Base-by-base conservation (phyloP, 2,329 filamentous ascomycete species). In the Biscogniauxia marginata region DNA sequence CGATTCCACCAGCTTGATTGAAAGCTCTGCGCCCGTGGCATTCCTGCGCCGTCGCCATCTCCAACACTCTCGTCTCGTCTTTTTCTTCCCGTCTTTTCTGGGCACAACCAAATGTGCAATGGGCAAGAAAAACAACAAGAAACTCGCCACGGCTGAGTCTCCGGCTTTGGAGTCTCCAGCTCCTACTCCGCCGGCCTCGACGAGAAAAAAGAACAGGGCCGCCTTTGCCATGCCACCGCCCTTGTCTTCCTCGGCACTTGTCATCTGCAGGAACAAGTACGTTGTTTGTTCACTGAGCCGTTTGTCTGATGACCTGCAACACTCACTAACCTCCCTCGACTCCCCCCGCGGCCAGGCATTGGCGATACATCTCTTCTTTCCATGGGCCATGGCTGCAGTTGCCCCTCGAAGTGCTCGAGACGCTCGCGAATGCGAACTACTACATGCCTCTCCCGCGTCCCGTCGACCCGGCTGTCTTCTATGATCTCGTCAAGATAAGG, bases 321-420 rank as follows among this genome's bases (percentile, higher is more conserved):
- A 21, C 44, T 11, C 39, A 48, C 57, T 61, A 23, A 54, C 52
- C 30, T 21, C 11, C 30, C 13, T 16, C 30, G 13, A 16, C 3
- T 16, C 30, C 30, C 22, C 51, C 19, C 7, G 50, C 30, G 52
- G 21, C 16, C 51, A 93, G 90, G 71, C 89, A 93, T 75, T 93
- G 90, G 90, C 84, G 86, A 61, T 91, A 91, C 71, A 92, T 95
- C 57, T 92, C 89, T 20, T 89, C 87, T 23, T 95, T 90, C 68
- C 87, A 93, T 69, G 91, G 90, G 21, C 86, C 89, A 63, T 95
- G 91, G 91, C 83, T 93, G 13, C 87, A 91, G 72, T 79, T 93
- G 55, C 88, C 90, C 19, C 83, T 86, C 60, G 90, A 93, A 72
- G 84, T 92, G 55, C 85, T 96, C 73, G 88, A 93, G 71, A 85